Conservation (phyloP, 306 rosid species). For the Dryas drummondii region DNA sequence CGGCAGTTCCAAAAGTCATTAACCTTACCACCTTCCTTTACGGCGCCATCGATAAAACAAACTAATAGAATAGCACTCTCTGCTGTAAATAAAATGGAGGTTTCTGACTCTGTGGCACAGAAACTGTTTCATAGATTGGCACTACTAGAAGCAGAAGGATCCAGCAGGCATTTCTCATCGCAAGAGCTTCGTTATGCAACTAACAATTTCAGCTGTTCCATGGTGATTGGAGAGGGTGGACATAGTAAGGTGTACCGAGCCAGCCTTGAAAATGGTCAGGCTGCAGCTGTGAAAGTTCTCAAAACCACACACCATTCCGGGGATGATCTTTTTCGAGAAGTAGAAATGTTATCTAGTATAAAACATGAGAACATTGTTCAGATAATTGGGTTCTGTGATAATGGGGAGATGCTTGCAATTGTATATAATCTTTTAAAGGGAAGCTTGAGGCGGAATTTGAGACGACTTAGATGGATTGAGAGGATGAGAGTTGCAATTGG, state of each 20-base stretch:
- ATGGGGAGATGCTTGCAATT: conserved; percentile 34
- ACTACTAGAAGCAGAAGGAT: conserved; percentile 29
- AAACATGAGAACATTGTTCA: conserved; percentile 41
- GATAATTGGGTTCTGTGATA: conserved; percentile 42
- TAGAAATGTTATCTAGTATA: conserved; percentile 33
- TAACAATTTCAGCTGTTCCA: conserved; percentile 33
- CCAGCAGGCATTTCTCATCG: conserved; percentile 29
- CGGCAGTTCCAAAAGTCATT: conserved; percentile 29
- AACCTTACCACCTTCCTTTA: conserved; percentile 26
- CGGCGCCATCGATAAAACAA: neutral
- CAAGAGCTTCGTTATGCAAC: conserved; percentile 38
- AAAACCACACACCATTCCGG: conserved; percentile 13
- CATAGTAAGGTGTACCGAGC: conserved; percentile 41
- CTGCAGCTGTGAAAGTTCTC: conserved; percentile 44
- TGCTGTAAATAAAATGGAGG: conserved; percentile 16
- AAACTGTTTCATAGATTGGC: conserved; percentile 32
- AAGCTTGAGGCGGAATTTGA: conserved; percentile 38
- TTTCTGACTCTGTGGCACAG: conserved; percentile 15
- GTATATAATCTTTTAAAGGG: conserved; percentile 38
- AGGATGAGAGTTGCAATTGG: conserved; percentile 46
- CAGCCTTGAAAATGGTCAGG: conserved; percentile 29
- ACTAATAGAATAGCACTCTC: conserved; percentile 15
- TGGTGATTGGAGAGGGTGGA: conserved; percentile 45
- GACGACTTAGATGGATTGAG: conserved; percentile 36
- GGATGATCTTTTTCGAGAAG: conserved; percentile 37